A percentile compares a stretch with the other conserved stretches of the same genome.
These are phyloP conservation scores for Candida ortonii DNA, from an alignment of 805 yeast genomes.

Conservation along the genomic window DNA sequence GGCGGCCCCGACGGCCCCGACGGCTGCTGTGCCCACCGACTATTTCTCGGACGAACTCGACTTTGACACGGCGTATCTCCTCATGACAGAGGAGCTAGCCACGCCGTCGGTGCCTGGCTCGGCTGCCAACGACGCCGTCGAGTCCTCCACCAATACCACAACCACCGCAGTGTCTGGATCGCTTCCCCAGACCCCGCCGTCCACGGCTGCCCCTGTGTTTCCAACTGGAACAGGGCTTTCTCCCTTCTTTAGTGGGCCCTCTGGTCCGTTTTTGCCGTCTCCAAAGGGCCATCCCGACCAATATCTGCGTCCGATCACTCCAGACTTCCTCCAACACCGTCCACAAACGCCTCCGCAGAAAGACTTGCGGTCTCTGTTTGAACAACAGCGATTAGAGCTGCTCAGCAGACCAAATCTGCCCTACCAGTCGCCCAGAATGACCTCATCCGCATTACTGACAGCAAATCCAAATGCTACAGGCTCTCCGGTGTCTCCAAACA, in stretches of 20 bases:
- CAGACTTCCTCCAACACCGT: conserved; percentile 8
- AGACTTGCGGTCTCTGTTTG: conserved; percentile 8
- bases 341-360: conserved; percentile 4
- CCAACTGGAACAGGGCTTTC: conserved; percentile 11
- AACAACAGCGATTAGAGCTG: conserved; percentile 20
- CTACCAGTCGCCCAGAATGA: conserved; percentile 10
- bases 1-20: conserved; percentile 1
- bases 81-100: conserved; percentile 29
- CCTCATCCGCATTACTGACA: conserved; percentile 4
- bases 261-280: conserved; percentile 7
- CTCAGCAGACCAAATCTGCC: conserved; percentile 14
- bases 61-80: conserved; percentile 36
- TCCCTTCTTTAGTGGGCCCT: conserved; percentile 6
- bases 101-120: conserved; percentile 10
- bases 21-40: conserved; percentile 4
- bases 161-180: conserved; percentile 8
- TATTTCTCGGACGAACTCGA: conserved; percentile 30
- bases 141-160: conserved; percentile 9
- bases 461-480: conserved; percentile 5
- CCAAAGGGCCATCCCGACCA: conserved; percentile 12
- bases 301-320: conserved; percentile 9
- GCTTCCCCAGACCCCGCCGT: conserved; percentile 13
- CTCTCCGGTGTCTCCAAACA: conserved; percentile 33
- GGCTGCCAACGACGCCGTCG: conserved; percentile 5
- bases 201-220: conserved; percentile 6